Percentiles rank a stretch among this genome's conserved stretches.
Evolutionary conservation across 176 grass and related monocot species (phyloP).

Genomic region (Phoenix dactylifera): DNA sequence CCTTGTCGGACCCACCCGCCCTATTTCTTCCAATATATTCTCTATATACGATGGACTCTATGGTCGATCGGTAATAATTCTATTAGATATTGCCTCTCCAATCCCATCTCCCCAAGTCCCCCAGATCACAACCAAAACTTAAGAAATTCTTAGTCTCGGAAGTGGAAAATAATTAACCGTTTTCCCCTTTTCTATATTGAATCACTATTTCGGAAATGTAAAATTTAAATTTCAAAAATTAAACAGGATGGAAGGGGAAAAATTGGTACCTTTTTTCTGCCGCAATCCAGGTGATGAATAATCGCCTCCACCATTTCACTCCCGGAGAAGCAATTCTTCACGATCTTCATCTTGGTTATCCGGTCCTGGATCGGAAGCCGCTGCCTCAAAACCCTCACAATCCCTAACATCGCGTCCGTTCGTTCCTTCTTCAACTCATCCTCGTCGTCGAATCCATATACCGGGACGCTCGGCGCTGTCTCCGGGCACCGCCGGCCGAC

Average conservation of each 20-base stretch:
- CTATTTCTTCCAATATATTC: no score
- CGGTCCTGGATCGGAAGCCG: slow-evolving; percentile 85
- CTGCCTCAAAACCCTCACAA: slow-evolving; percentile 50
- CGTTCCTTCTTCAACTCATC: slow-evolving; percentile 13
- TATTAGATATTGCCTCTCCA: no score
- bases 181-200: no score
- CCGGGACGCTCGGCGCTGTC: slow-evolving; percentile 48
- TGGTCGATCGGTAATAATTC: no score
- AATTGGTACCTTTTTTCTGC: slow-evolving; percentile 60
- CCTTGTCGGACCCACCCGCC: no score
- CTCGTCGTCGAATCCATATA: slow-evolving; percentile 75
- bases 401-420: slow-evolving; percentile 41
- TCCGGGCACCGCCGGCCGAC: slow-evolving; percentile 58
- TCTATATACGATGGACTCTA: no score
- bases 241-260: background rate
- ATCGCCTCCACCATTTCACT: slow-evolving; percentile 76
- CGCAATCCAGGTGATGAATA: slow-evolving; percentile 61
- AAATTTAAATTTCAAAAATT: background rate
- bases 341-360: slow-evolving; percentile 81
- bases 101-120: no score
- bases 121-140: no score
- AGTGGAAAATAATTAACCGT: no score
- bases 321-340: slow-evolving; percentile 88
- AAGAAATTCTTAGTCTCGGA: no score
- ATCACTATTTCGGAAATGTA: no score